Conservation (phyloP, 179 eudicot genomes). For the Monotropa hypopitys region DNA sequence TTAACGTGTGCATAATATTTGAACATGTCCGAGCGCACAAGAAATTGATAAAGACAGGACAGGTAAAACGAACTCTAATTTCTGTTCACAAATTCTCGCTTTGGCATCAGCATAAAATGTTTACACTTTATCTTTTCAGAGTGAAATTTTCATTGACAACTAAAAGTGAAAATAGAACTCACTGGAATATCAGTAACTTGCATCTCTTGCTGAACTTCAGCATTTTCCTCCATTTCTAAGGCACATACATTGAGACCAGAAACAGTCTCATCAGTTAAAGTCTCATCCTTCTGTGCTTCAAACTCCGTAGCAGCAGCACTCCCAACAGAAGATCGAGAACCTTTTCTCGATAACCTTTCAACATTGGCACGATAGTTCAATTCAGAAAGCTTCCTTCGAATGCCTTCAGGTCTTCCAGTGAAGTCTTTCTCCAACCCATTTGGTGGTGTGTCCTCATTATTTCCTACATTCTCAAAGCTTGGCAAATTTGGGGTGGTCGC, state of each 20-base stretch:
- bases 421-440: constrained; percentile 38
- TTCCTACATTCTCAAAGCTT: constrained; percentile 20
- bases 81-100: not conserved
- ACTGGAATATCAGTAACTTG: constrained; percentile 39
- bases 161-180: constrained; percentile 16
- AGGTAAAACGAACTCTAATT: not conserved
- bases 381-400: constrained; percentile 29
- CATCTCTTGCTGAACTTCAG: constrained; percentile 41
- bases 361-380: constrained; percentile 31
- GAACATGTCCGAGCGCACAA: too few species aligned
- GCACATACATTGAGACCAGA: constrained; percentile 22
- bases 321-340: constrained; percentile 29
- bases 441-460: constrained; percentile 42
- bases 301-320: constrained; percentile 27
- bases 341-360: constrained; percentile 34
- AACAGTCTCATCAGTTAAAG: constrained; percentile 24
- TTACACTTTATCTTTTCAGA: not conserved
- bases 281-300: constrained; percentile 22
- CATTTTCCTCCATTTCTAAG: constrained; percentile 29
- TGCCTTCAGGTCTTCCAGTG: constrained; percentile 37
- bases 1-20: not conserved
- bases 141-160: not conserved
- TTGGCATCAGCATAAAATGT: not conserved
- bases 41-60: not conserved
- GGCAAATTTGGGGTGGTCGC: constrained; percentile 15